Evolutionary conservation across 225 moss, liverwort and hornwort genomes (phyloP).

Genomic region (Bryum argenteum): DNA sequence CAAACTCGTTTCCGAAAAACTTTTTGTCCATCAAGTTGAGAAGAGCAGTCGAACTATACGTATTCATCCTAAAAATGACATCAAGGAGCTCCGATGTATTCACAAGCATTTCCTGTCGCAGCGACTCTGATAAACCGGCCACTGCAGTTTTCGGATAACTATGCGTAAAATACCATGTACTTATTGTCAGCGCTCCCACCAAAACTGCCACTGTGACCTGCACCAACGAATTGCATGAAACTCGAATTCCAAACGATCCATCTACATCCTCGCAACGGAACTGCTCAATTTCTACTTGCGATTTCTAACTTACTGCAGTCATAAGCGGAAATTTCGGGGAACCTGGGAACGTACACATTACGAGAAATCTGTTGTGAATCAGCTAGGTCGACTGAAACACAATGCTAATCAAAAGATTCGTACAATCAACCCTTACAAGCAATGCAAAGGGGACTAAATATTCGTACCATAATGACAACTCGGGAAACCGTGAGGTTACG

Average conservation of each 20-base stretch:
- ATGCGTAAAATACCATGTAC: constrained; percentile 77
- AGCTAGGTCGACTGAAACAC: no score
- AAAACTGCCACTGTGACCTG: constrained; percentile 73
- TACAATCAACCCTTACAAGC: background rate
- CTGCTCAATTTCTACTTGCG: background rate
- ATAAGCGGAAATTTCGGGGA: background rate
- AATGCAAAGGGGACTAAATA: background rate
- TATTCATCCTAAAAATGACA: constrained; percentile 68
- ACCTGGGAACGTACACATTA: constrained; percentile 6
- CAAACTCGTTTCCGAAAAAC: constrained; percentile 69
- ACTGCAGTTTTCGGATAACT: constrained; percentile 73
- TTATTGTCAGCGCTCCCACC: constrained; percentile 64
- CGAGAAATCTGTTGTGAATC: background rate
- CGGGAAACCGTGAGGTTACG: constrained; percentile 65
- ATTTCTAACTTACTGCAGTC: constrained; percentile 36
- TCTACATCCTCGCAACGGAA: background rate
- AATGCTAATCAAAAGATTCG: no score
- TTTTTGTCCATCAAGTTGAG: constrained; percentile 72
- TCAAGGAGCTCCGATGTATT: constrained; percentile 69
- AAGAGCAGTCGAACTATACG: constrained; percentile 65
- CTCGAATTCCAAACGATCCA: background rate
- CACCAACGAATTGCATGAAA: constrained; percentile 17
- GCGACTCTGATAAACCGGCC: constrained; percentile 59
- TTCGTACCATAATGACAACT: constrained; percentile 60
- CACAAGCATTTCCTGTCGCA: constrained; percentile 67